A percentile compares a stretch with the other conserved stretches of the same genome.
Evolutionary conservation across 768 basidiomycete species (phyloP).

Genomic region (Trametes villosa): DNA sequence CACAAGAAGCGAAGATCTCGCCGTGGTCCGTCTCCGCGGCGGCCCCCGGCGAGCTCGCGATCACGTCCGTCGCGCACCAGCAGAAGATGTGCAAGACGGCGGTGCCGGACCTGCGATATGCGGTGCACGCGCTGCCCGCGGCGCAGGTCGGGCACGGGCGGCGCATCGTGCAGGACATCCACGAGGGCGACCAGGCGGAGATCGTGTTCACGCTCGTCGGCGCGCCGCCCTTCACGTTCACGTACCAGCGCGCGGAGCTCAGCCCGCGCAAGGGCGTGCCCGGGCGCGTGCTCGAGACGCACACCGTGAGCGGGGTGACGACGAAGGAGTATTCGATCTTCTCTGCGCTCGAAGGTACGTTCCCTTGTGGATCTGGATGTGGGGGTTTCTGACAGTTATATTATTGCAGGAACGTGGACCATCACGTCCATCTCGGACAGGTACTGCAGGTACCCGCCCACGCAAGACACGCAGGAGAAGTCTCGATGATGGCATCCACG

Average conservation of each 20-base stretch:
- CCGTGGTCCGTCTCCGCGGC: conserved; percentile 88
- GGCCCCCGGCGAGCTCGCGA: conserved; percentile 80
- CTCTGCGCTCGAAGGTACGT: conserved; percentile 85
- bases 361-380: not conserved
- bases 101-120: conserved; percentile 73
- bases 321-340: conserved; percentile 85
- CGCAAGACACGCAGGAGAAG: conserved; percentile 54
- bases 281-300: conserved; percentile 86
- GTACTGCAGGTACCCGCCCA: conserved; percentile 86
- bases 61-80: conserved; percentile 89
- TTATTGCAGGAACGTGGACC: conserved; percentile 77
- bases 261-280: conserved; percentile 68
- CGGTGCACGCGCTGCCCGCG: conserved; percentile 82
- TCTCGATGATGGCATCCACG: conserved; percentile 20
- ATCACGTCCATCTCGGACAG: conserved; percentile 90
- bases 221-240: conserved; percentile 95
- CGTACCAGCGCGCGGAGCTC: conserved; percentile 85
- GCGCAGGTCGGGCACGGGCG: conserved; percentile 90
- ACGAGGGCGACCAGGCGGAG: conserved; percentile 95
- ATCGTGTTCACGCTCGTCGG: conserved; percentile 90
- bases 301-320: conserved; percentile 82
- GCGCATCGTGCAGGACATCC: conserved; percentile 80
- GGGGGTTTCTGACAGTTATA: not conserved
- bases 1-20: conserved; percentile 75
- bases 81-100: conserved; percentile 89